Percentiles rank a stretch among this genome's conserved stretches.
These are phyloP conservation scores for Trametes polyzona DNA, from an alignment of 1,284 basidiomycete species.

Conservation along the genomic window DNA sequence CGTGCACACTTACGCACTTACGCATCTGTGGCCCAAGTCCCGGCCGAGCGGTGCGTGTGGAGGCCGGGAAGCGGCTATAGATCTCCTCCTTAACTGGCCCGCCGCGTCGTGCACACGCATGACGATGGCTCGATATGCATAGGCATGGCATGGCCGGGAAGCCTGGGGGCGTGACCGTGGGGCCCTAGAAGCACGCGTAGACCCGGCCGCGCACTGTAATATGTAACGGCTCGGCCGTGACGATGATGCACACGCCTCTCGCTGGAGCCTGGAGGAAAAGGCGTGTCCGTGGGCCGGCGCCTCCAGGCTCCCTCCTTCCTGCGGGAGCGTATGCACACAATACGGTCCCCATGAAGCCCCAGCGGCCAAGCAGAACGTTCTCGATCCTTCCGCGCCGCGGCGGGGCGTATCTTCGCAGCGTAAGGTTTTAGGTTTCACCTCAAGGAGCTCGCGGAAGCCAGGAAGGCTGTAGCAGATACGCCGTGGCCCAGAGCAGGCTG, in stretches of 20 bases:
- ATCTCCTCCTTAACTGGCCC: background rate
- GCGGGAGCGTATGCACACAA: too few species aligned
- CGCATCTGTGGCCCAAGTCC: background rate
- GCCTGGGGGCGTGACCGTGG: slow-evolving; percentile 19
- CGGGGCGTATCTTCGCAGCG: background rate
- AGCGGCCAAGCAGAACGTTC: background rate
- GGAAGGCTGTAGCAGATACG: background rate
- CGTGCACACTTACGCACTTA: background rate
- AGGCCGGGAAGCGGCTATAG: background rate
- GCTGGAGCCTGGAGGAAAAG: background rate
- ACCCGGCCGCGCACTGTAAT: too few species aligned
- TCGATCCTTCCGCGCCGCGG: background rate
- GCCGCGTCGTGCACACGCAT: background rate
- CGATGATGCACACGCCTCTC: background rate
- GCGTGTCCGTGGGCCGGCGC: background rate
- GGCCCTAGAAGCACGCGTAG: slow-evolving; percentile 4
- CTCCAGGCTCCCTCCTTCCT: background rate
- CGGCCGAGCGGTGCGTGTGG: slow-evolving; percentile 2
- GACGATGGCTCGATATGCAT: background rate
- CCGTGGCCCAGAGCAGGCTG: background rate
- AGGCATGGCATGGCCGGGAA: background rate
- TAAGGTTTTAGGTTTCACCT: background rate
- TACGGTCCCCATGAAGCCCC: background rate
- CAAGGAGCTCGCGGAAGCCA: background rate
- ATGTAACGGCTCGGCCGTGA: background rate